phyloP scores from a whole-genome alignment of 2,329 filamentous ascomycete species.

The Diaporthe citri region DNA sequence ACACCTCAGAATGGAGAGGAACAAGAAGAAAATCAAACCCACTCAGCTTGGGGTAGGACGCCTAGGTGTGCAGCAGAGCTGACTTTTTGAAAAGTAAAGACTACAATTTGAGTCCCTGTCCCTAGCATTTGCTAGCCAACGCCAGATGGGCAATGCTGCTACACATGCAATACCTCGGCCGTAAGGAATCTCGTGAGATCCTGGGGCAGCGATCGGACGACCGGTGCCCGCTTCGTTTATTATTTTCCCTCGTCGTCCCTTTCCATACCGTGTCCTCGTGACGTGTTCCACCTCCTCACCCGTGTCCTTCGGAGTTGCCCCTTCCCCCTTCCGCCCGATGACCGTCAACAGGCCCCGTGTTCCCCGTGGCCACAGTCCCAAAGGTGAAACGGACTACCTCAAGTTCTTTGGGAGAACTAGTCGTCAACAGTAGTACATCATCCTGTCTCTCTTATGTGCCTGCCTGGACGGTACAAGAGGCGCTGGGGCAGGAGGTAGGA shows the following conservation, averaged over 20 bases:
- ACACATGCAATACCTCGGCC: conserved; percentile 32
- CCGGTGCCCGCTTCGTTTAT: conserved; percentile 28
- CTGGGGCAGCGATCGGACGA: conserved; percentile 22
- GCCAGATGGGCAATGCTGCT: conserved; percentile 38
- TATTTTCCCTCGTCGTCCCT: background rate
- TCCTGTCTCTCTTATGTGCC: background rate
- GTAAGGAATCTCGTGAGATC: conserved; percentile 30
- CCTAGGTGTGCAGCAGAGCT: background rate
- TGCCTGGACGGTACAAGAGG: background rate
- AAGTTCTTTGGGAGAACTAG: background rate
- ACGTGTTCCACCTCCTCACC: background rate
- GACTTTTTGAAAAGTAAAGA: background rate
- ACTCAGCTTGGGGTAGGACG: background rate
- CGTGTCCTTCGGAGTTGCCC: background rate
- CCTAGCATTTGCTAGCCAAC: conserved; percentile 30
- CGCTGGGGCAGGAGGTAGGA: background rate
- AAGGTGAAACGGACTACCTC: background rate
- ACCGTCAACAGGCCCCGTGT: background rate
- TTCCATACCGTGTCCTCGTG: background rate
- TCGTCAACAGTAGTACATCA: background rate
- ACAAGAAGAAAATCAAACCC: background rate
- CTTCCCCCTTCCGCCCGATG: background rate
- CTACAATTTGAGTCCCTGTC: conserved; percentile 10
- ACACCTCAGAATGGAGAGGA: background rate
- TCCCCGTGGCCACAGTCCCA: background rate